Evolutionary conservation across 139 green algal genomes (phyloP), one percentile per base, ranked within the genome.

Genomic region (Zygnema circumcarinatum): DNA sequence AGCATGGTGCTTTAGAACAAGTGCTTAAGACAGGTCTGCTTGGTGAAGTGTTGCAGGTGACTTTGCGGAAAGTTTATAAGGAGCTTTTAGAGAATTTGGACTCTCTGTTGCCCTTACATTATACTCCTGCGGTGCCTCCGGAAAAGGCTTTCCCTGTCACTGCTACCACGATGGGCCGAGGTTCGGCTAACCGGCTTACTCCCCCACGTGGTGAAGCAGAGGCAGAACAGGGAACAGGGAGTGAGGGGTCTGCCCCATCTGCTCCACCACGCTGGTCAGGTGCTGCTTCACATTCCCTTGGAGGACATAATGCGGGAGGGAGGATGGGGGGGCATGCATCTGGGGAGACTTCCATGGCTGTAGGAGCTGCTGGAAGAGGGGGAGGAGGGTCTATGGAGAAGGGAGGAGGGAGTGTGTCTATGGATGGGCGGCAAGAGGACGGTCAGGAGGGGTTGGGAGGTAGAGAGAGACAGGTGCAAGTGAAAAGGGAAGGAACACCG

Each of bases 51-150:
- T 31, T 38, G 20, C 81, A 87, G 81, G 81, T 87, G 62, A 87
- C 81, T 39, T 56, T 87, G 74, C 74, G 81, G 11, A 87, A 87
- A 74, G 81, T 87, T 32, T 87, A 87, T 52, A 87, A 80, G 38
- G 81, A 87, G 67, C 67, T 87, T 32, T 31, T 53, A 32, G 67
- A 87, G 67, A 83, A 87, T 35, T 32, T 87, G 1, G 81, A 87
- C 31, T 42, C 74, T 25, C 67, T 87, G 67, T 74, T 87, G 33
- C 81, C 81, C 25, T 20, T 31, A 20, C n/a, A 75, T 21, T 87
- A 87, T 52, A 42, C 32, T 32, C 67, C 81, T 47, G 32, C 20
- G 3, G 75, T 83, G 33, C 75, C 75, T 33, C 75, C 75, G 7
- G 75, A 83, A 52, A 38, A 39, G 32, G 75, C 75, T 35, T 83